A percentile compares a stretch with the other conserved stretches of the same genome.
phyloP scores from a whole-genome alignment of 1,284 basidiomycete genomes.

The Cryptococcus sp. region DNA sequence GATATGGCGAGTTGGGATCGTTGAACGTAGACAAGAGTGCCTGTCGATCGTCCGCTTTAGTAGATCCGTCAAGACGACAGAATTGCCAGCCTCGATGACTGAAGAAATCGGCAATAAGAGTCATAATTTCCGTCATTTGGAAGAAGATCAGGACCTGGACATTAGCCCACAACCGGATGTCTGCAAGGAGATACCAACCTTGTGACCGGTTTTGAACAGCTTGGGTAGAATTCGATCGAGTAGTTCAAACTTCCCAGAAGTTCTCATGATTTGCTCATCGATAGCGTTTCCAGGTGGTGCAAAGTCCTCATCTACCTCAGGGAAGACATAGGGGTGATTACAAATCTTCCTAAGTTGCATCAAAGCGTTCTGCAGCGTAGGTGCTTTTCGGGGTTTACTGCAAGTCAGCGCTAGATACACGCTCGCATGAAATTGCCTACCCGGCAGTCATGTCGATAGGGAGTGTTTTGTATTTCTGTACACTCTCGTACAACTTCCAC shows the following conservation, averaged over 20 bases:
- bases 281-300: constrained; percentile 55
- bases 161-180: neutral
- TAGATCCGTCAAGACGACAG: constrained; percentile 93
- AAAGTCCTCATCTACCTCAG: constrained; percentile 71
- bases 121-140: constrained; percentile 99
- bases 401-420: constrained; percentile 4
- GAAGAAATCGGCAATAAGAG: constrained; percentile 98
- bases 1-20: constrained; percentile 80
- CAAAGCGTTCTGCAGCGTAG: constrained; percentile 82
- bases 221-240: constrained; percentile 90
- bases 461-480: constrained; percentile 64
- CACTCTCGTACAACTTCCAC: constrained; percentile 88
- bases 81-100: constrained; percentile 86
- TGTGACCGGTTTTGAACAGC: constrained; percentile 86
- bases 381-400: constrained; percentile 38
- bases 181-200: constrained; percentile 52
- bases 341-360: constrained; percentile 99
- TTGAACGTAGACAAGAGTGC: constrained; percentile 88
- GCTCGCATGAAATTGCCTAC: constrained; percentile 11
- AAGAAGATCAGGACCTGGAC: constrained; percentile 79
- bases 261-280: constrained; percentile 81
- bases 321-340: constrained; percentile 95
- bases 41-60: constrained; percentile 96
- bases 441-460: constrained; percentile 38
- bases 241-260: constrained; percentile 94